Evolutionary conservation across 768 basidiomycete species (phyloP), one percentile per base, ranked within the genome.

Genomic region (Suillus ampliporus): DNA sequence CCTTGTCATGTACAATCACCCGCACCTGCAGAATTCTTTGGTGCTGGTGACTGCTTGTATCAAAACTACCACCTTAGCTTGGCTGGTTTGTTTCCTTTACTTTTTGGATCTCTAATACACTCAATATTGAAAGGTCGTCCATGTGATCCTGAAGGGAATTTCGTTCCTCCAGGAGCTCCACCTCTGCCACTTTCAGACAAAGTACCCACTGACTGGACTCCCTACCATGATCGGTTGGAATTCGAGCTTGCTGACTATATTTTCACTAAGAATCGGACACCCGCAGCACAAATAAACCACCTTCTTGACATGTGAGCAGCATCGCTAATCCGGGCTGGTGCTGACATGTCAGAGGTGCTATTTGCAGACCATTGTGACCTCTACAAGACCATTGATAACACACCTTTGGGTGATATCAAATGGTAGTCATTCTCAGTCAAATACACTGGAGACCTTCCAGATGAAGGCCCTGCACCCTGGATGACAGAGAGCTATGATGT

Each of bases 361-460:
- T 82, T 79, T 58, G 34, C 57, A 1, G 68, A 71, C 41, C 64
- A 75, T 58, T 43, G 65, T 5, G 74, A 81, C 23, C 31, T 81
- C 4, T 74, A 78, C 38, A 34, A 46, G 0, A 71, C 68, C 0
- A 80, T 83, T 37, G 79, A 82, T 58, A 60, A 63, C 0, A 79
- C 76, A 14, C 51, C 57, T 3, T 54, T 72, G 46, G 79, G 81
- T 7, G 76, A 77, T 41, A 68, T 70, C 10, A 73, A 78, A 0
- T 83, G 81, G 80, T 52, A 75, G 11, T 70, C 65, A 0, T 77
- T 82, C 60, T 56, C 65, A 1, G 53, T 77, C 15, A 52, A 61
- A 6, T 80, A 78, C 37, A 57, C 58, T 0, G 73, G 72, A 1
- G 52, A 44, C 0, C 26, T 64, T 4, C 60, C 61, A 1, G 57